Evolutionary conservation across 371 early-diverging fungal genomes (phyloP).

Genomic region (Mortierella sp.): DNA sequence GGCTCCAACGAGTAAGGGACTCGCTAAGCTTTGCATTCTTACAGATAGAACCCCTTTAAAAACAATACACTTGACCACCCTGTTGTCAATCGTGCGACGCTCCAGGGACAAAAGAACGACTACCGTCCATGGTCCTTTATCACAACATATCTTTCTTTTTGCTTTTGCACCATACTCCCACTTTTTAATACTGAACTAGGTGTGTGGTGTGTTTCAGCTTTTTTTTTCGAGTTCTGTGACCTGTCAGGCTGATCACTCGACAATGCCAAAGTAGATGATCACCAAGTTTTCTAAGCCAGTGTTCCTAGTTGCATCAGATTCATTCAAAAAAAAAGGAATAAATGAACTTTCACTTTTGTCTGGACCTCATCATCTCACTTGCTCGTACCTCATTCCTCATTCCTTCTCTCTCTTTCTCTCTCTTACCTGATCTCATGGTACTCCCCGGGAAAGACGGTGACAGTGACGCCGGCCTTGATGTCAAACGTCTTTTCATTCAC

Average conservation of each 20-base stretch:
- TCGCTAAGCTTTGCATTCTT: background rate
- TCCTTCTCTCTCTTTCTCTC: too few relatives aligned
- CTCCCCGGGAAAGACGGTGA: slow-evolving; percentile 54
- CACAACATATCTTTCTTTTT: too few relatives aligned
- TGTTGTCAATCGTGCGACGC: too few relatives aligned
- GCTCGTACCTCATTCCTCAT: background rate
- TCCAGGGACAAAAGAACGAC: too few relatives aligned
- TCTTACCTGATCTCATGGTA: slow-evolving; percentile 53
- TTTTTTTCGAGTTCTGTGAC: background rate
- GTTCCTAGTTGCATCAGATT: slow-evolving; percentile 25
- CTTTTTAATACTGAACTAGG: too few relatives aligned
- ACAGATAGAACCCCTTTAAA: too few relatives aligned
- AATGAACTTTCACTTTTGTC: background rate
- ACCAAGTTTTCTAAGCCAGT: slow-evolving; percentile 49
- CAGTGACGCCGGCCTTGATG: slow-evolving; percentile 49
- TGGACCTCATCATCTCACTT: background rate
- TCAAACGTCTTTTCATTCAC: slow-evolving; percentile 43
- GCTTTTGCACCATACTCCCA: too few relatives aligned
- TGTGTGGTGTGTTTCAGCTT: too few relatives aligned
- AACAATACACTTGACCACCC: too few relatives aligned
- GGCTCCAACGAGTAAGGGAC: slow-evolving; percentile 10
- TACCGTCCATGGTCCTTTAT: too few relatives aligned
- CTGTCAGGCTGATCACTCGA: slow-evolving; percentile 7
- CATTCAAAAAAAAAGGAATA: background rate
- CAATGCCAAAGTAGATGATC: slow-evolving; percentile 54